These are phyloP conservation scores for Globisporangium nagaii DNA, from an alignment of 352 stramenopile genomes.

Conservation along the genomic window DNA sequence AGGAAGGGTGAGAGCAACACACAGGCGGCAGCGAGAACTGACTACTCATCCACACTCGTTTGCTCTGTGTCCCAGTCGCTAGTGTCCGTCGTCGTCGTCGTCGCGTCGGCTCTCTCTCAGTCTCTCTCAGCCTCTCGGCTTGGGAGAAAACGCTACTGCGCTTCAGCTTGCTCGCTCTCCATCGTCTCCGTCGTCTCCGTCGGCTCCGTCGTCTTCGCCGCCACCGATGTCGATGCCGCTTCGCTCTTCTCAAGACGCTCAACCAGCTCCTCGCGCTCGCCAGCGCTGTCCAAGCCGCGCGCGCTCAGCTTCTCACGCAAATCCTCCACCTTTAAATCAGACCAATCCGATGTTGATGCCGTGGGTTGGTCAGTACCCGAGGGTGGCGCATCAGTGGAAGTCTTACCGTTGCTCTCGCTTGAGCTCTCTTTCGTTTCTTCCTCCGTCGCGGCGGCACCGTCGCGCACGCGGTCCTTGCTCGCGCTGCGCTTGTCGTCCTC, in stretches of 20 bases:
- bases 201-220: not conserved
- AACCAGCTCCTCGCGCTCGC: constrained; percentile 13
- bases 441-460: constrained; percentile 3
- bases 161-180: not conserved
- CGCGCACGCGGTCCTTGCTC: constrained; percentile 1
- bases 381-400: constrained; percentile 11
- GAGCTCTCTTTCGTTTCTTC: constrained; percentile 11
- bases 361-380: constrained; percentile 8
- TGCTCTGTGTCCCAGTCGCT: not conserved
- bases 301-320: constrained; percentile 15
- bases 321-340: constrained; percentile 18
- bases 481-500: constrained; percentile 17
- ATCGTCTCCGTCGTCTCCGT: not conserved
- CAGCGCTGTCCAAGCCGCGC: constrained; percentile 10
- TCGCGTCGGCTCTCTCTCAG: not conserved
- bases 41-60: constrained; percentile 11
- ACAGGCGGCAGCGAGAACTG: constrained; percentile 1
- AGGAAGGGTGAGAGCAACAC: constrained; percentile 13
- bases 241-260: constrained; percentile 6
- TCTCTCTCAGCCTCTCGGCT: no score
- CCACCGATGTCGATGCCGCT: not conserved
- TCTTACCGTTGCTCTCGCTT: constrained; percentile 18
- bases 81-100: not conserved
- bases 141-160: not conserved
- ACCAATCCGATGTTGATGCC: constrained; percentile 15